Conservation (phyloP, 106 monocot species). For the Gastrodia elata region DNA sequence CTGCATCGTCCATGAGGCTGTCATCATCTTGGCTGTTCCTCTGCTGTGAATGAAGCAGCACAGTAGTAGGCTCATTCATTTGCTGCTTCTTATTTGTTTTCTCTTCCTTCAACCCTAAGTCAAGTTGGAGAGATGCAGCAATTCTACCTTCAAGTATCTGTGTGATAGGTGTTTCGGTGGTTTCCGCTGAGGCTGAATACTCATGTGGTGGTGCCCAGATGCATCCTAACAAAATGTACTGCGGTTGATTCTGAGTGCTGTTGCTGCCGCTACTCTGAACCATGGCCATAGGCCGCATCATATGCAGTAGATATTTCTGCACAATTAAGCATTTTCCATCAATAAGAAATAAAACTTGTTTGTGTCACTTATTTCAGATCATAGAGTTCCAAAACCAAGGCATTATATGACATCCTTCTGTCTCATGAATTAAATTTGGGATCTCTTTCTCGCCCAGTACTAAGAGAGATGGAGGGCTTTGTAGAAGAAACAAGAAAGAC, state of each 20-base stretch:
- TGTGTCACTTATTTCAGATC: too few relatives aligned
- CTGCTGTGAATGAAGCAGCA: not conserved
- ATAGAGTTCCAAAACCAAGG: too few relatives aligned
- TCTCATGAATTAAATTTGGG: too few relatives aligned
- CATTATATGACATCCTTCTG: too few relatives aligned
- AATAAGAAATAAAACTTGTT: too few relatives aligned
- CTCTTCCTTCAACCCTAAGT: conserved; percentile 1
- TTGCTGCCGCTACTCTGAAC: conserved; percentile 13
- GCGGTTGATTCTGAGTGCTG: conserved; percentile 18
- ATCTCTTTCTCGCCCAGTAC: too few relatives aligned
- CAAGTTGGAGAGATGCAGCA: conserved; percentile 23
- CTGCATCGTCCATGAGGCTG: conserved; percentile 14
- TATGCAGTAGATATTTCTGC: conserved; percentile 83
- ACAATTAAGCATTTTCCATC: not conserved
- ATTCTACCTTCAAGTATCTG: conserved; percentile 3
- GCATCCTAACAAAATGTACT: conserved; percentile 57
- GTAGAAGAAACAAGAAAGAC: too few relatives aligned
- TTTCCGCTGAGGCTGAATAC: conserved; percentile 18
- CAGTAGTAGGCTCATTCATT: conserved; percentile 2
- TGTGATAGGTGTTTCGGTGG: conserved; percentile 12
- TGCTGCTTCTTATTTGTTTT: conserved; percentile 14
- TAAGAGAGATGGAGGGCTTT: too few relatives aligned
- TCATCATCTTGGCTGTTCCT: conserved; percentile 16
- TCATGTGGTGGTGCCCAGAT: conserved; percentile 62
- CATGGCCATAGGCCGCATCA: conserved; percentile 24